Conservation (phyloP, 768 basidiomycete species). For the Mycena albidolilacea region DNA sequence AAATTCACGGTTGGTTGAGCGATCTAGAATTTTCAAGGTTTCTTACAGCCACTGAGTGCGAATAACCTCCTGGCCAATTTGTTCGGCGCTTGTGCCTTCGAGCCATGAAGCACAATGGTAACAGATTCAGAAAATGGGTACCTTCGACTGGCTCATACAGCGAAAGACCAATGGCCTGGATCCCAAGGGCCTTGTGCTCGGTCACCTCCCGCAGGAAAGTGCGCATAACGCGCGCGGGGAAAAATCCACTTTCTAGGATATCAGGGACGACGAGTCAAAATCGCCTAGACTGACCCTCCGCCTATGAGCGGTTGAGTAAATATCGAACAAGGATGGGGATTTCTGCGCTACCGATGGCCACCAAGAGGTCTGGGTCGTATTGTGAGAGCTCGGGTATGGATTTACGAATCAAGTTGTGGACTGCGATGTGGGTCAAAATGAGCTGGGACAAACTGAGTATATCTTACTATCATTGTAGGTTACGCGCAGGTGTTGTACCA, state of each 20-base stretch:
- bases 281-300: constrained; percentile 77
- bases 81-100: constrained; percentile 76
- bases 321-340: too few species aligned
- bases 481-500: constrained; percentile 74
- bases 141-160: constrained; percentile 86
- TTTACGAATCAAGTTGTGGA: constrained; percentile 87
- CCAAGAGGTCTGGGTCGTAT: constrained; percentile 90
- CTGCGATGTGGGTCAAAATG: constrained; percentile 12
- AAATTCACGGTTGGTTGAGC: constrained; percentile 24
- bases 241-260: constrained; percentile 80
- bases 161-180: constrained; percentile 96
- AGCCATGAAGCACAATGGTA: background rate
- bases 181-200: constrained; percentile 85
- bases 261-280: constrained; percentile 36
- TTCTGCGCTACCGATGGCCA: constrained; percentile 74
- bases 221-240: constrained; percentile 94
- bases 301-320: too few species aligned
- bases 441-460: background rate
- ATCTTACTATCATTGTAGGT: constrained; percentile 85
- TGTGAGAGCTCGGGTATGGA: constrained; percentile 76
- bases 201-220: constrained; percentile 86
- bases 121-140: background rate
- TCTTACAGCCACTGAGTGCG: constrained; percentile 97
- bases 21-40: constrained; percentile 13
- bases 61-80: constrained; percentile 88